These are phyloP conservation scores for Phyllosticta capitalensis DNA, from an alignment of 2,329 filamentous ascomycete genomes.

Conservation along the genomic window DNA sequence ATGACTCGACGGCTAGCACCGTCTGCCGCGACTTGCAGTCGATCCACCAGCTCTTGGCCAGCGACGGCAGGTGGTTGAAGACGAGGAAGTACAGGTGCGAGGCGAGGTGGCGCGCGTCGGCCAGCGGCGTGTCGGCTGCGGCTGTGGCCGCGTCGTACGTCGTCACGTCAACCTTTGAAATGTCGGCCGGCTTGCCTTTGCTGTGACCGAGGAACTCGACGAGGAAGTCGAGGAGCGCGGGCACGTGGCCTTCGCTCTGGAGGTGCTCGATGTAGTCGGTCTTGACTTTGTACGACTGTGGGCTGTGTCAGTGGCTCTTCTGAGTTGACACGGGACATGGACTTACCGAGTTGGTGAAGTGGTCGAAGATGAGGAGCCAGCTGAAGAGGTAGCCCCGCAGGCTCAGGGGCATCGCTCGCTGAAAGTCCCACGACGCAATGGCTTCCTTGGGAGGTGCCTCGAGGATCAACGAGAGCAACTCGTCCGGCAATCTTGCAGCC, in stretches of 20 bases:
- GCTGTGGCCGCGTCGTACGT: slow-evolving; percentile 34
- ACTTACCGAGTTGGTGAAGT: slow-evolving; percentile 58
- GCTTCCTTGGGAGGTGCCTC: slow-evolving; percentile 64
- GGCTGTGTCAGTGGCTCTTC: slow-evolving; percentile 16
- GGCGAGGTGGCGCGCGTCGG: slow-evolving; percentile 72
- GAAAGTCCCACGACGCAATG: slow-evolving; percentile 55
- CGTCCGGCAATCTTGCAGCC: slow-evolving; percentile 66
- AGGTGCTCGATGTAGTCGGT: slow-evolving; percentile 71
- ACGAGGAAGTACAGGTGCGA: slow-evolving; percentile 78
- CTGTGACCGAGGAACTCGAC: slow-evolving; percentile 80
- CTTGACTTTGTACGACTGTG: slow-evolving; percentile 66
- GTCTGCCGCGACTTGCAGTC: slow-evolving; percentile 72
- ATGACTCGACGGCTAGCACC: slow-evolving; percentile 65
- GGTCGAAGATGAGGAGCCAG: slow-evolving; percentile 85
- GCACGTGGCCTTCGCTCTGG: slow-evolving; percentile 61
- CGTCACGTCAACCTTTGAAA: slow-evolving; percentile 60
- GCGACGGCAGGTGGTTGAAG: slow-evolving; percentile 64
- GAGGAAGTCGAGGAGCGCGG: slow-evolving; percentile 63
- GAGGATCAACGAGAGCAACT: slow-evolving; percentile 73
- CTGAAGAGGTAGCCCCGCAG: slow-evolving; percentile 76
- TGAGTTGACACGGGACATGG: not conserved
- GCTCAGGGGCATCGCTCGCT: slow-evolving; percentile 54
- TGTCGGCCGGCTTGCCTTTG: slow-evolving; percentile 59
- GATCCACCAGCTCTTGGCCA: slow-evolving; percentile 79
- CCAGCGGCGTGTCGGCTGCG: slow-evolving; percentile 36